Percentiles rank a stretch among this genome's conserved stretches.
phyloP scores from a whole-genome alignment of 495 filamentous ascomycete species.

The Penicillium bialowiezense region DNA sequence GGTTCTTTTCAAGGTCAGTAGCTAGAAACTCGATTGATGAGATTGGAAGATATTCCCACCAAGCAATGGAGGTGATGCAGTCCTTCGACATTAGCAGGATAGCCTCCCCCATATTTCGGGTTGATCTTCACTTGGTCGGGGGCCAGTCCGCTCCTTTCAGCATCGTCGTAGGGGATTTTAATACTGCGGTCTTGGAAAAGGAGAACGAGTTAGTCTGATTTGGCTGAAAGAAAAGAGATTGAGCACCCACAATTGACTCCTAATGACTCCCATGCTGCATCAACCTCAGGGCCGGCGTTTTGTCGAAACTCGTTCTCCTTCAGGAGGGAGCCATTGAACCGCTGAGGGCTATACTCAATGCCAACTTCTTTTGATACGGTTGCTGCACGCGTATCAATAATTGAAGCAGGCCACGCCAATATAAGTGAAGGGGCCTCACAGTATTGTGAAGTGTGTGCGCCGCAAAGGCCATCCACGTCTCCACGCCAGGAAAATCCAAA shows the following conservation, averaged over 20 bases:
- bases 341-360: conserved; percentile 26
- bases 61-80: conserved; percentile 59
- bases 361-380: conserved; percentile 32
- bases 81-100: conserved; percentile 53
- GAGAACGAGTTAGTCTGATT: not conserved
- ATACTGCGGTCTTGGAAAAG: conserved; percentile 34
- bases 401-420: too few species aligned
- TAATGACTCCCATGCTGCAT: conserved; percentile 55
- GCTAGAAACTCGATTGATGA: not conserved
- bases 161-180: conserved; percentile 35
- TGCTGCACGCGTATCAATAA: too few species aligned
- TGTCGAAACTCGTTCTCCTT: conserved; percentile 53
- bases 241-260: conserved; percentile 47
- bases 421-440: too few species aligned
- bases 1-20: conserved; percentile 33
- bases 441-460: conserved; percentile 22
- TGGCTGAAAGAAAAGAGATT: not conserved
- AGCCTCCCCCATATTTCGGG: conserved; percentile 52
- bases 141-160: conserved; percentile 37
- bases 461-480: conserved; percentile 16
- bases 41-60: conserved; percentile 18
- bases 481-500: conserved; percentile 27
- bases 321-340: conserved; percentile 51
- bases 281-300: conserved; percentile 50
- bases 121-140: conserved; percentile 49